Evolutionary conservation across 192 early-diverging fungal species (phyloP), one percentile per base, ranked within the genome.

Genomic region (Phycomyces blakesleeanus): DNA sequence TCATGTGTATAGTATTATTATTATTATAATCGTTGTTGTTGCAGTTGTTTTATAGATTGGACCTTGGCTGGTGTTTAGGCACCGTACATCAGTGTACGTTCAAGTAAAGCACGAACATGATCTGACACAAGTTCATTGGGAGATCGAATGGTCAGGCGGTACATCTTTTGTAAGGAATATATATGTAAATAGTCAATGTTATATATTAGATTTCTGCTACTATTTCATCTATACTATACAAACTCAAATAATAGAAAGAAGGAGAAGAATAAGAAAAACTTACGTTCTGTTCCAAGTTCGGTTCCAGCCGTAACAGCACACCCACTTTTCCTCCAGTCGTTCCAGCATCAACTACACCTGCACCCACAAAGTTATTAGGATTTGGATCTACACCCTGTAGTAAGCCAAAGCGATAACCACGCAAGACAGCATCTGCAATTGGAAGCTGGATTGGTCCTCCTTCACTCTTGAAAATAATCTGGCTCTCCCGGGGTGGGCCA

Each of bases 231-330:
- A 34, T 61, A 47, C 18, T n/a, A 47, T 3, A 18, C 16, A 34
- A 18, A 51, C 20, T 34, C 29, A 20, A n/a, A n/a, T n/a, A n/a
- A n/a, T n/a, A n/a, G n/a, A n/a, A n/a, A n/a, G n/a, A n/a, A n/a
- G n/a, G n/a, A n/a, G n/a, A n/a, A n/a, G n/a, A n/a, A n/a, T 20
- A 37, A 18, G 7, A 57, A 56, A 34, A 22, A 76, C 73, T 69
- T 85, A 93, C 89, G 80, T 91, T 79, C 51, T 92, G 87, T 16
- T 91, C 86, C 11, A 80, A 69, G 66, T 92, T 96, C 15, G 88
- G 87, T 72, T 99, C 97, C 18, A 98, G 69, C 22, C 97, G 80
- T 67, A 93, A 68, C 56, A 99, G 77, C 74, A 92, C 93, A 16
- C 97, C 97, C 57, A 96, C 86, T 63, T 95, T 92, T 34, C 94